Evolutionary conservation across 169 alveolate species (phyloP).

Genomic region (Amoebophrya sp.): DNA sequence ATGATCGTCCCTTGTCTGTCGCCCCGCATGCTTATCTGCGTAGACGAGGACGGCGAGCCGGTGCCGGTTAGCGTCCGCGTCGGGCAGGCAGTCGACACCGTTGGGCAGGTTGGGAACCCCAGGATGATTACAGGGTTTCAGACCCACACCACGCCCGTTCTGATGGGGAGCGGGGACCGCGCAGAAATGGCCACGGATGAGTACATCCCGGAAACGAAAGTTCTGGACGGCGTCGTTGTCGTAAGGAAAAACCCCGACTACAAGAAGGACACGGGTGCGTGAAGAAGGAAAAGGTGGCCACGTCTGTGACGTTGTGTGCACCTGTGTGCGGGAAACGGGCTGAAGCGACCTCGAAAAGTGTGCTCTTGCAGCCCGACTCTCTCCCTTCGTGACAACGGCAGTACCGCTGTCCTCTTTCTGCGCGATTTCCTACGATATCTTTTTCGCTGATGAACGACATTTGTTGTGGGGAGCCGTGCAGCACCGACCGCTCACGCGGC

Average conservation of each 20-base stretch:
- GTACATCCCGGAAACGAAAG: slow-evolving; percentile 29
- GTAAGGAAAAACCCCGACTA: slow-evolving; percentile 34
- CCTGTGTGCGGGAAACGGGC: too few relatives aligned
- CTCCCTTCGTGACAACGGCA: too few relatives aligned
- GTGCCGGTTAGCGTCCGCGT: slow-evolving; percentile 70
- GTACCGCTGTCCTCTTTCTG: too few relatives aligned
- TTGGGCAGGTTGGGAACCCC: slow-evolving; percentile 68
- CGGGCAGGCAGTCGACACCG: slow-evolving; percentile 81
- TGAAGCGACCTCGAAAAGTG: too few relatives aligned
- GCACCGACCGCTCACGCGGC: too few relatives aligned
- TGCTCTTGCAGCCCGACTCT: too few relatives aligned
- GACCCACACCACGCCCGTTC: slow-evolving; percentile 95
- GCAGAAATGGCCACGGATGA: slow-evolving; percentile 39
- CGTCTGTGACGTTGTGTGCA: too few relatives aligned
- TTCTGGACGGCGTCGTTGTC: slow-evolving; percentile 37
- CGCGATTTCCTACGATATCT: neutral
- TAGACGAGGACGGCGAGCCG: slow-evolving; percentile 64
- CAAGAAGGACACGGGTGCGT: slow-evolving; percentile 1
- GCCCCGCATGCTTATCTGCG: neutral
- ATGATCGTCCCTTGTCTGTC: neutral
- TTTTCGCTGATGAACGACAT: neutral
- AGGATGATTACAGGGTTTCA: slow-evolving; percentile 70
- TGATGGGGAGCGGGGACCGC: slow-evolving; percentile 28
- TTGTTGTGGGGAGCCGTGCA: too few relatives aligned
- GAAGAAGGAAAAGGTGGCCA: too few relatives aligned